Conservation (phyloP, 2,329 filamentous ascomycete species). For the Delphinella strobiligena region DNA sequence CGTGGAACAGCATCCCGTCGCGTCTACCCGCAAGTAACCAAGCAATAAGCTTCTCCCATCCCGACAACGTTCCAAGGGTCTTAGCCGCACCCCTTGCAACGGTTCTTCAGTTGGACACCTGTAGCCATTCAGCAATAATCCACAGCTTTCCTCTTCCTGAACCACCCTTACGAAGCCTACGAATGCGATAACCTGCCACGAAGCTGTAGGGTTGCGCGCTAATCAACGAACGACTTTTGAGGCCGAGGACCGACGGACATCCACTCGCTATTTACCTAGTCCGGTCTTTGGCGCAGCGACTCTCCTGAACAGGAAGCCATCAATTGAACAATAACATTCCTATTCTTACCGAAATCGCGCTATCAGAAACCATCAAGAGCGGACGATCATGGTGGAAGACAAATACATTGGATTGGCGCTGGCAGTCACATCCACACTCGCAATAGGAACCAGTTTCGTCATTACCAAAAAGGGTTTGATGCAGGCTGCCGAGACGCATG, state of each 20-base stretch:
- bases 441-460: conserved; percentile 89
- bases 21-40: neutral
- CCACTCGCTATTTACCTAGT: too few species aligned
- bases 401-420: conserved; percentile 61
- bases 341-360: too few species aligned
- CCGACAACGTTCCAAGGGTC: neutral
- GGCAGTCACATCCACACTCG: conserved; percentile 62
- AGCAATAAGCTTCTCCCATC: neutral
- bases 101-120: neutral
- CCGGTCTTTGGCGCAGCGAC: too few species aligned
- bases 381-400: conserved; percentile 8
- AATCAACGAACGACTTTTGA: too few species aligned
- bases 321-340: too few species aligned
- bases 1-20: too few species aligned
- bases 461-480: conserved; percentile 98
- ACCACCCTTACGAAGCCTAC: neutral
- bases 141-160: neutral
- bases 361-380: too few species aligned
- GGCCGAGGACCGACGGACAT: too few species aligned
- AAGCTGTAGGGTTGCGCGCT: neutral
- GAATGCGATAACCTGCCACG: neutral
- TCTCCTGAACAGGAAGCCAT: too few species aligned
- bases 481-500: conserved; percentile 80
- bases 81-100: neutral
- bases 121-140: neutral